Base-by-base conservation (phyloP, 495 filamentous ascomycete species). In the Neurospora sp. region DNA sequence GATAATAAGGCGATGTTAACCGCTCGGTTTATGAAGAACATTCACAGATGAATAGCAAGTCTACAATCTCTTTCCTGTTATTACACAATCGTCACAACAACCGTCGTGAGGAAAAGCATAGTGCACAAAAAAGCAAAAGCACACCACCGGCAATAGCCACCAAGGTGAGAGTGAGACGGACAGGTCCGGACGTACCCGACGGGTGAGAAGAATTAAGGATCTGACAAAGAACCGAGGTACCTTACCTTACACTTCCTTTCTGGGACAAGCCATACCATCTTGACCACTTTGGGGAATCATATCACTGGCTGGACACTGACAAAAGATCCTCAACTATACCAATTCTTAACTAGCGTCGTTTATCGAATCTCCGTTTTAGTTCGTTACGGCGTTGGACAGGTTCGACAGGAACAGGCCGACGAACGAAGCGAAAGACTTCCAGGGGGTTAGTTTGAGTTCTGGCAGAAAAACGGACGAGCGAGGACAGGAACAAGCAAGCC, bases 201-300 rank as follows among this genome's bases (percentile, higher is more conserved):
- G 53, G 20, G 53, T 31, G 22, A 4, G 12, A 38, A 70, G 27
- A 73, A 70, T 14, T 72, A 69, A 76, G 73, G 70, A 80, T 74
- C 71, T 71, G 72, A 73, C 74, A 72, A 74, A 76, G 59, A 72
- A 72, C 73, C 69, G 69, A 35, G 39, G 35, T 65, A 22, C 44
- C 7, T 20, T 45, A 17, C 41, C 17, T 20, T 20, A 65, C 14
- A 65, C 10, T 65, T 31, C 53, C 53, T 4, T 65, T 65, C 27
- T 35, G 27, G 53, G 53, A 35, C 53, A 65, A 35, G 27, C 53
- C 27, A 20, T 48, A 17, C 5, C 12, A 42, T 12, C 40, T 42
- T 42, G 16, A 44, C 44, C 3, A 20, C n/a, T 20, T 20, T 48
- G 44, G n/a, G 44, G 48, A 59, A 59, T 27, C 14, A 1, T 35